A percentile compares a stretch with the other conserved stretches of the same genome.
These are phyloP conservation scores for Ustilago lituana DNA, from an alignment of 1,284 basidiomycete species.

Conservation along the genomic window DNA sequence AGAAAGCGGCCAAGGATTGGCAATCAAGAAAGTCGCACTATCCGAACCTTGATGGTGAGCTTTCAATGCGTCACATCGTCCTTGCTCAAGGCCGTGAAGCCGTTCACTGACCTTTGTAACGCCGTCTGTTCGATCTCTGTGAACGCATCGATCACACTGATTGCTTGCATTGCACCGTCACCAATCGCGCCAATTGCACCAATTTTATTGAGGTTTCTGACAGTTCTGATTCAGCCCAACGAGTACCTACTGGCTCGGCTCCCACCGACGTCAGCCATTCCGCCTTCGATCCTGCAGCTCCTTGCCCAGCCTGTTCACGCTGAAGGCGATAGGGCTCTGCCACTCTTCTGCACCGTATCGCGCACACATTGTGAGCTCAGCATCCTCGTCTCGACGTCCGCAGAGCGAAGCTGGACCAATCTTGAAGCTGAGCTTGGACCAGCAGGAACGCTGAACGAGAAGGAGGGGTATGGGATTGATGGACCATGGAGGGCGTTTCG, in stretches of 20 bases:
- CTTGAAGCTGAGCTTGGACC: slow-evolving; percentile 12
- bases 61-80: no score
- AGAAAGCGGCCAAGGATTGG: slow-evolving; percentile 20
- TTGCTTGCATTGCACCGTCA: no score
- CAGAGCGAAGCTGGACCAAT: neutral
- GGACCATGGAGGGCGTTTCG: slow-evolving; percentile 38
- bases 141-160: neutral
- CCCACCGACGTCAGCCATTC: slow-evolving; percentile 7
- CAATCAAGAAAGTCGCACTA: slow-evolving; percentile 29
- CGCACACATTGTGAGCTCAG: slow-evolving; percentile 39
- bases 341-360: slow-evolving; percentile 38
- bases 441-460: neutral
- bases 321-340: neutral
- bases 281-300: slow-evolving; percentile 9
- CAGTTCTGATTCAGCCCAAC: slow-evolving; percentile 36
- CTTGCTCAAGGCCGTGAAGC: no score
- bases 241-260: slow-evolving; percentile 32
- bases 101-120: no score
- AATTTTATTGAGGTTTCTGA: no score
- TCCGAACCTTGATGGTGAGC: slow-evolving; percentile 36
- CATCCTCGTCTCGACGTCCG: slow-evolving; percentile 28
- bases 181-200: no score
- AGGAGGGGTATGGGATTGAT: slow-evolving; percentile 19
- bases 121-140: no score
- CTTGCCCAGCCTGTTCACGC: slow-evolving; percentile 2